Percentiles rank a stretch among this genome's conserved stretches.
Evolutionary conservation across 1,284 basidiomycete species (phyloP).

Genomic region (Cryptococcus hybrid): DNA sequence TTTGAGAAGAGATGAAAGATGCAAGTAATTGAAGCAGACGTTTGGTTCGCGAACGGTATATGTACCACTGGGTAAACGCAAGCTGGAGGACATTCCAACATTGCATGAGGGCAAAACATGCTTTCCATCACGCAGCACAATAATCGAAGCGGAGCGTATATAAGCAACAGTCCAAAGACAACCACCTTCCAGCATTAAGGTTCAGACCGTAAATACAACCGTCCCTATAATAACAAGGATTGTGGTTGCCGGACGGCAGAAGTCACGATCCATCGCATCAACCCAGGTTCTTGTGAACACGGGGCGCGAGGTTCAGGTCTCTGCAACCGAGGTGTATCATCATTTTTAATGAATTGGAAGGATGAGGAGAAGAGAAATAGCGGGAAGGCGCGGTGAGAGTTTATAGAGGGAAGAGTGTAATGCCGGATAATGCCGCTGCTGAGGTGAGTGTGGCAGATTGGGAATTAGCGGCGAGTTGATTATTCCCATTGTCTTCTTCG

Average conservation of each 20-base stretch:
- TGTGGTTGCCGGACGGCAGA: slow-evolving; percentile 21
- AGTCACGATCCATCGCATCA: slow-evolving; percentile 13
- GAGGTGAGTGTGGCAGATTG: background rate
- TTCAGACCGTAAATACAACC: slow-evolving; percentile 18
- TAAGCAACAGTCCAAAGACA: no score
- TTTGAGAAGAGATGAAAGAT: no score
- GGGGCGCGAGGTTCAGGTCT: slow-evolving; percentile 17
- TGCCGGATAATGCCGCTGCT: background rate
- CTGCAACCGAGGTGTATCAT: slow-evolving; percentile 19
- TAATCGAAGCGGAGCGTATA: no score
- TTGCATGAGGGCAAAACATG: no score
- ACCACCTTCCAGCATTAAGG: background rate
- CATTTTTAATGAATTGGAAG: slow-evolving; percentile 22
- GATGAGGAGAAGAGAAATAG: slow-evolving; percentile 6
- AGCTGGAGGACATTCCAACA: no score
- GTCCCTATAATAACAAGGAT: slow-evolving; percentile 22
- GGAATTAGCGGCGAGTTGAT: background rate
- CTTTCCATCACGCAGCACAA: no score
- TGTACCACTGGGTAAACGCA: no score
- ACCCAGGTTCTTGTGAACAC: slow-evolving; percentile 1
- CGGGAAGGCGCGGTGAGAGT: background rate
- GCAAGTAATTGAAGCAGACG: no score
- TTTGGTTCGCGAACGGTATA: no score
- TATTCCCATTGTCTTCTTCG: background rate
- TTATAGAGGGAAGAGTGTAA: background rate